Percentiles rank a stretch among this genome's conserved stretches.
Conservation (phyloP, 2,329 filamentous ascomycete genomes). For the Graphilbum fragrans region DNA sequence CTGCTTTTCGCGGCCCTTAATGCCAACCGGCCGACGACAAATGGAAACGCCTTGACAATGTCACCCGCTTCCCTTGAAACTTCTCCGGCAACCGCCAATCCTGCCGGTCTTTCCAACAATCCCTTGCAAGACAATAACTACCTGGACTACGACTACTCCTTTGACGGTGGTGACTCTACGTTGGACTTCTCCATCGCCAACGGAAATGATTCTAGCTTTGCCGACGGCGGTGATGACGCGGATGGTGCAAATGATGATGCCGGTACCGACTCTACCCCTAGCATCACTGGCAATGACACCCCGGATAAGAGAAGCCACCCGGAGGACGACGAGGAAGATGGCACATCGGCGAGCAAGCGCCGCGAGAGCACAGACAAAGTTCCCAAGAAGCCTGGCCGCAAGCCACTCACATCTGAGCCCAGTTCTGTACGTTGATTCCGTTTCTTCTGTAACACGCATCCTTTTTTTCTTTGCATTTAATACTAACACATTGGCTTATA, state of each 20-base stretch:
- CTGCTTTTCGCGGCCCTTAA: constrained; percentile 65
- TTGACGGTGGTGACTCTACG: constrained; percentile 54
- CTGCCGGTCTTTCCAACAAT: constrained; percentile 25
- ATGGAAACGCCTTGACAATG: constrained; percentile 27
- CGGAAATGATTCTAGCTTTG: constrained; percentile 47
- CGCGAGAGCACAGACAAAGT: constrained; percentile 75
- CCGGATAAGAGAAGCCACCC: constrained; percentile 63
- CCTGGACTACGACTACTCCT: constrained; percentile 69
- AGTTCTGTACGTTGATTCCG: constrained; percentile 62
- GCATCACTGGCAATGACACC: constrained; percentile 48
- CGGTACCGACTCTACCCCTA: constrained; percentile 33
- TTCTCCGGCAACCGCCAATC: constrained; percentile 32
- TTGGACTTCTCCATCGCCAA: constrained; percentile 61
- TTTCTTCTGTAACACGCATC: not conserved
- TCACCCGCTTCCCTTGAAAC: constrained; percentile 36
- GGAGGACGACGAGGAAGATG: constrained; percentile 57
- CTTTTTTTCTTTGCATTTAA: constrained; percentile 13
- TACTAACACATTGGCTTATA: constrained; percentile 21
- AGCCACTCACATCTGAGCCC: constrained; percentile 89
- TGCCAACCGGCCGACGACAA: constrained; percentile 43
- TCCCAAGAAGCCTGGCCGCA: constrained; percentile 90
- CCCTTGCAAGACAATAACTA: constrained; percentile 66
- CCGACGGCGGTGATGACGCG: constrained; percentile 30
- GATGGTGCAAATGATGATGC: constrained; percentile 13
- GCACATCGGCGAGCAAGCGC: constrained; percentile 48